Conservation (phyloP, 306 rosid species). For the Arachis hypogaea region DNA sequence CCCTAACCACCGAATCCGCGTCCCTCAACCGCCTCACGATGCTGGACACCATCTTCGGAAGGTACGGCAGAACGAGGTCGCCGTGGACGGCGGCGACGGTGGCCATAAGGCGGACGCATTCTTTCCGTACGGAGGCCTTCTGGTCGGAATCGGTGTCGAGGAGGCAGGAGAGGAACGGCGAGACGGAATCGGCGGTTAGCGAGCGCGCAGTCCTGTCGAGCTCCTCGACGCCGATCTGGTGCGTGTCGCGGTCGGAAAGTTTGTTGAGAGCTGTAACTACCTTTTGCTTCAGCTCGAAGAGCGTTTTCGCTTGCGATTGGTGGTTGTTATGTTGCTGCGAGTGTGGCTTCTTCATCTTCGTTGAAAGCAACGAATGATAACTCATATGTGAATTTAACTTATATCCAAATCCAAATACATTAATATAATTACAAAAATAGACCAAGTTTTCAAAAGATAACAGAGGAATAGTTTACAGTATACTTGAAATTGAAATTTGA, state of each 20-base stretch:
- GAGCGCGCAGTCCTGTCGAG: constrained; percentile 56
- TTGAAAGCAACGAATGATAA: not conserved
- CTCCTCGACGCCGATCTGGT: constrained; percentile 68
- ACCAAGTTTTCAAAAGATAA: no score
- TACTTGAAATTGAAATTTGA: no score
- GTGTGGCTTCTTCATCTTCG: constrained; percentile 55
- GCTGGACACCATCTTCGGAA: constrained; percentile 62
- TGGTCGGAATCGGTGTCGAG: constrained; percentile 70
- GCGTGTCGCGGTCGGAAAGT: constrained; percentile 83
- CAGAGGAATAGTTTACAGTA: no score
- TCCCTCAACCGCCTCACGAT: constrained; percentile 75
- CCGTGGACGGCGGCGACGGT: constrained; percentile 47
- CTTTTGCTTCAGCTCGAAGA: constrained; percentile 63
- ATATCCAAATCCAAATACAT: no score
- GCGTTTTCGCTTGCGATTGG: constrained; percentile 46
- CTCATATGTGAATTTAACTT: no score
- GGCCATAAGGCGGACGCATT: constrained; percentile 65
- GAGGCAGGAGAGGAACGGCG: constrained; percentile 68
- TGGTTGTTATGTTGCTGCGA: not conserved
- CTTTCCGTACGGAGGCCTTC: constrained; percentile 63
- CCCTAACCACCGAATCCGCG: constrained; percentile 70
- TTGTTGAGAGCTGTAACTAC: constrained; percentile 65
- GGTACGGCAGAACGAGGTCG: constrained; percentile 53
- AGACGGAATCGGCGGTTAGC: constrained; percentile 60
- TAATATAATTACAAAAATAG: no score